Evolutionary conservation across 768 basidiomycete species (phyloP).

Genomic region (Tulasnella sp.): DNA sequence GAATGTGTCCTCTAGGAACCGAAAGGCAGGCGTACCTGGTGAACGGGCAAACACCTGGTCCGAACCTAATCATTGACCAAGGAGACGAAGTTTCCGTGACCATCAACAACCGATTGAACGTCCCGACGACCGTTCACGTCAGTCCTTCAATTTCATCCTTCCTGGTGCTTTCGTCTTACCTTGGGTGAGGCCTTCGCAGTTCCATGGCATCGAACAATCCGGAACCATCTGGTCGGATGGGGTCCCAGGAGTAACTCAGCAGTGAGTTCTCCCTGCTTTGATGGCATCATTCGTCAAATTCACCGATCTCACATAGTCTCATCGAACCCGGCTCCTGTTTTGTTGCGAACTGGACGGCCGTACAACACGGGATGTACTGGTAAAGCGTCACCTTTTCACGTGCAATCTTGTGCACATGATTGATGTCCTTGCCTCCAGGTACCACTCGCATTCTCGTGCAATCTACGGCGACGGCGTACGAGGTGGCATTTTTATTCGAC

Average conservation of each 20-base stretch:
- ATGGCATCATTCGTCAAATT: too few species aligned
- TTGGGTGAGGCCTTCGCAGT: background rate
- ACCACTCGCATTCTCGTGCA: conserved; percentile 4
- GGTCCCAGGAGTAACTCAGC: conserved; percentile 4
- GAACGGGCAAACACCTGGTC: background rate
- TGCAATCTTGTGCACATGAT: too few species aligned
- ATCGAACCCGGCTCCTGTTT: conserved; percentile 3
- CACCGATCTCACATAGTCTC: too few species aligned
- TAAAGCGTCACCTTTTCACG: too few species aligned
- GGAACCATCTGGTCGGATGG: conserved; percentile 10
- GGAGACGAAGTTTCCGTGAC: background rate
- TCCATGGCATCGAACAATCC: conserved; percentile 2
- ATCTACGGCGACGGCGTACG: conserved; percentile 10
- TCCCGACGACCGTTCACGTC: conserved; percentile 2
- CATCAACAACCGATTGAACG: background rate
- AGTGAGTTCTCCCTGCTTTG: background rate
- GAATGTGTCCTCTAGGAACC: too few species aligned
- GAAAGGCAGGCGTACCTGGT: background rate
- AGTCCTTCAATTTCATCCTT: background rate
- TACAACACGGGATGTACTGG: background rate
- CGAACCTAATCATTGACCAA: background rate
- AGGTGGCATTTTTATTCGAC: background rate
- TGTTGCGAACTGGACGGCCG: conserved; percentile 3
- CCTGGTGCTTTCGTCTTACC: background rate
- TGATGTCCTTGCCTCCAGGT: too few species aligned